Base-by-base conservation (phyloP, 257 asterid genomes). In the Misopates orontium region DNA sequence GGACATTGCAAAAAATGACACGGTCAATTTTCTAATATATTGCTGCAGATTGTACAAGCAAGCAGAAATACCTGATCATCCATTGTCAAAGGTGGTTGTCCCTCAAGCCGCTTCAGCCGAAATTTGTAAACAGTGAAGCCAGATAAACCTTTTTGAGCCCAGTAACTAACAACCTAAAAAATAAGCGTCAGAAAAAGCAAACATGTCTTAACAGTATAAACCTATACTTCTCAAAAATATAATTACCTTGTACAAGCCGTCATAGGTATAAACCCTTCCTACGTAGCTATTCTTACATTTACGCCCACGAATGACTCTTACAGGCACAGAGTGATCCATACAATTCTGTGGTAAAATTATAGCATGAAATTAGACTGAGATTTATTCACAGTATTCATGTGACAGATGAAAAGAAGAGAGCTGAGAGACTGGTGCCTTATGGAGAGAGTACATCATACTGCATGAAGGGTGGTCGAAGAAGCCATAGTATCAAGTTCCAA, bases 71-170 rank as follows among this genome's bases (percentile, higher is more conserved):
- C 97, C 97, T 92, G 95, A 1, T 45, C 40, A 70, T 83, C 76
- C 49, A 96, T 85, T 32, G 95, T 84, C 85, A 92, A 56, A 19
- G 88, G 84, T 62, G 95, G 95, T 47, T 92, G 97, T 41, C 93
- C 96, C 25, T 82, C 91, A 14, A 83, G 54, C 45, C 98, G 85
- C 75, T 71, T 85, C 57, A 92, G 73, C n/a, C 78, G 83, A 50
- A 78, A 92, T 62, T 89, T 89, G 71, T 60, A 92, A n/a, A 92
- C 96, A 0, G 93, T 89, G 71, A 73, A 92, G 6, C 98, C 96
- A 40, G 97, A 89, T 17, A 89, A 82, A 62, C 97, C 98, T 63
- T 82, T 78, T 67, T 89, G 97, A 1, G 95, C 95, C 98, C 98
- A 92, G 68, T 85, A 78, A 2, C 71, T 69, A 14, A 74, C 77